phyloP scores from a whole-genome alignment of 2,329 filamentous ascomycete genomes.

The Cladophialophora immunda region DNA sequence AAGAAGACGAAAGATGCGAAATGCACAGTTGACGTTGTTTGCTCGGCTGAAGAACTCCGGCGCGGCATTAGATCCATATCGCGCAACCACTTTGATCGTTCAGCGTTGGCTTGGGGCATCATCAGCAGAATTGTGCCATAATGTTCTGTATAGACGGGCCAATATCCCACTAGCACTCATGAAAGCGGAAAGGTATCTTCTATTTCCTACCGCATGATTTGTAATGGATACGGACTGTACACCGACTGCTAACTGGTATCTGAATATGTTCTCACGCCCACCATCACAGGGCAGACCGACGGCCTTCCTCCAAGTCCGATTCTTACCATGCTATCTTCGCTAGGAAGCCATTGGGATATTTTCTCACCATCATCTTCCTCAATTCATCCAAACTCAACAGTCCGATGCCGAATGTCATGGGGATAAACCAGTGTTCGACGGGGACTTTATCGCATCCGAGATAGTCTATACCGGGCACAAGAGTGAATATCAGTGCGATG shows the following conservation, averaged over 20 bases:
- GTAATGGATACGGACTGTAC: neutral
- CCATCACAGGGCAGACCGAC: neutral
- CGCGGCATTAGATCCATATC: neutral
- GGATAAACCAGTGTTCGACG: slow-evolving; percentile 78
- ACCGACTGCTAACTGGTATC: neutral
- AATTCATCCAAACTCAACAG: slow-evolving; percentile 72
- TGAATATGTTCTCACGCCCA: neutral
- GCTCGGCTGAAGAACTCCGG: neutral
- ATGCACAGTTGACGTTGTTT: neutral
- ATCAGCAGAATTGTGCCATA: neutral
- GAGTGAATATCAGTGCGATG: slow-evolving; percentile 73
- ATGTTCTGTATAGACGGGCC: too few relatives aligned
- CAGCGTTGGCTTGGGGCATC: neutral
- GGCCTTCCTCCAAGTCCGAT: neutral
- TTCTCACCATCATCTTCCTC: slow-evolving; percentile 70
- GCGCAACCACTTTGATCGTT: too few relatives aligned
- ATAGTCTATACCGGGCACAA: slow-evolving; percentile 71
- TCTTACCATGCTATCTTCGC: slow-evolving; percentile 71
- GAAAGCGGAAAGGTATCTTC: neutral
- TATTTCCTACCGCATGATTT: neutral
- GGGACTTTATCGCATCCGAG: slow-evolving; percentile 72
- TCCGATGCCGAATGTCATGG: slow-evolving; percentile 73
- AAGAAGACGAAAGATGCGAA: neutral
- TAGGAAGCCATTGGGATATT: slow-evolving; percentile 64
- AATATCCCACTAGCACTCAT: neutral